Evolutionary conservation across 768 basidiomycete genomes (phyloP), one percentile per base, ranked within the genome.

Genomic region (Termitomyces sp.): DNA sequence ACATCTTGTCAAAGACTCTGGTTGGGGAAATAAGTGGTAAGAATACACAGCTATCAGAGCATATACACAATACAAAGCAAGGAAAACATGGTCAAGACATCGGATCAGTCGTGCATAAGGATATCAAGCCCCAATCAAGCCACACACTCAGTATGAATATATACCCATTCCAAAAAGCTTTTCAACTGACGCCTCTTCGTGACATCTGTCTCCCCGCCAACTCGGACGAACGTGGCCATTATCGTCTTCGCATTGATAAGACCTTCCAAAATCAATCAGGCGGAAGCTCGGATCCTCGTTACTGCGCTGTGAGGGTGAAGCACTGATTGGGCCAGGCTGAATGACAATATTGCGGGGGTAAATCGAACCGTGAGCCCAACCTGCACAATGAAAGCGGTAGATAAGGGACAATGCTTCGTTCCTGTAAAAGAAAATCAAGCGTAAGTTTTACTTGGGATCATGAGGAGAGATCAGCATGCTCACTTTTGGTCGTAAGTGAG

Each of bases 331-430:
- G 3, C 78, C 78, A 1, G 60, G 63, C 59, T 80, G 77, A 40
- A 69, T 57, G 9, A 81, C 60, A 13, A 81, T 71, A 55, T 81
- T 81, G 13, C 80, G 73, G 15, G 59, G 58, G 36, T 63, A 73
- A n/a, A 77, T 60, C 0, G 79, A 81, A 15, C 66, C 61, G 49
- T 81, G 81, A 2, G 64, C 3, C 74, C 75, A 81, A 0, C 70
- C 73, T 4, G 63, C 74, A 11, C 66, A n/a, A 54, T 79, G 74
- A 38, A 83, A 69, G 7, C 76, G 74, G 53, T 68, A n/a, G n/a
- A n/a, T n/a, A n/a, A 81, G 71, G 5, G 76, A 71, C 4, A 70
- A 64, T 16, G 78, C 81, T 69, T 84, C 81, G 9, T 74, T 64
- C 45, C 78, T 77, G 57, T 8, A 0, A 48, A 36, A 44, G 16